A percentile compares a stretch with the other conserved stretches of the same genome.
Conservation (phyloP, 2,329 filamentous ascomycete genomes). For the Fusarium equiseti region DNA sequence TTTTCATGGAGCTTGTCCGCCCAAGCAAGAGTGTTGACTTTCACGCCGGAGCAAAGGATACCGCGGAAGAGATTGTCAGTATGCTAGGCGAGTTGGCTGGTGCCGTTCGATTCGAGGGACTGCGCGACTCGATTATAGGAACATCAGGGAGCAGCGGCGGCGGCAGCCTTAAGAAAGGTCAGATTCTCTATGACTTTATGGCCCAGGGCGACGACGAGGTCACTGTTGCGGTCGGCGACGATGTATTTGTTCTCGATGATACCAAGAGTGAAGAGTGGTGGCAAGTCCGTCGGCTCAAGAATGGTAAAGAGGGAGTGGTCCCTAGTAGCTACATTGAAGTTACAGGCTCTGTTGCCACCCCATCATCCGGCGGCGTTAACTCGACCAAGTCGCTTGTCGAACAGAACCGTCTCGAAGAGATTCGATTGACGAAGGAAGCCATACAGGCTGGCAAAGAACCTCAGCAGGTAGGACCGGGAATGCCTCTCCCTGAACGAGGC, state of each 20-base stretch:
- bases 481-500: conserved; percentile 80
- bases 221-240: conserved; percentile 88
- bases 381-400: conserved; percentile 75
- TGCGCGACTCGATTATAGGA: conserved; percentile 88
- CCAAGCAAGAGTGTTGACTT: conserved; percentile 97
- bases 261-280: conserved; percentile 97
- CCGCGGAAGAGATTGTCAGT: conserved; percentile 90
- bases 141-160: conserved; percentile 66
- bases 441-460: conserved; percentile 71
- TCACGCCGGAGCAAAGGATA: conserved; percentile 96
- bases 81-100: conserved; percentile 91
- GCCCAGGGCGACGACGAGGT: conserved; percentile 97
- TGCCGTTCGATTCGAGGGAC: conserved; percentile 82
- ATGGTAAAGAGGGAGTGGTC: conserved; percentile 94
- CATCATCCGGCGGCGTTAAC: conserved; percentile 63
- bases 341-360: conserved; percentile 72
- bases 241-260: conserved; percentile 91
- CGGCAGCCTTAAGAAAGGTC: conserved; percentile 76
- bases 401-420: conserved; percentile 83
- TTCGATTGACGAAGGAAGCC: conserved; percentile 84
- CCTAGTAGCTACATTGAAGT: conserved; percentile 97
- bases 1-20: conserved; percentile 91
- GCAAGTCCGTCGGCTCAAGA: conserved; percentile 91
- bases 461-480: conserved; percentile 78
- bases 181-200: conserved; percentile 94